These are phyloP conservation scores for Penicillium sp. DNA, from an alignment of 2,329 filamentous ascomycete genomes.

Conservation along the genomic window DNA sequence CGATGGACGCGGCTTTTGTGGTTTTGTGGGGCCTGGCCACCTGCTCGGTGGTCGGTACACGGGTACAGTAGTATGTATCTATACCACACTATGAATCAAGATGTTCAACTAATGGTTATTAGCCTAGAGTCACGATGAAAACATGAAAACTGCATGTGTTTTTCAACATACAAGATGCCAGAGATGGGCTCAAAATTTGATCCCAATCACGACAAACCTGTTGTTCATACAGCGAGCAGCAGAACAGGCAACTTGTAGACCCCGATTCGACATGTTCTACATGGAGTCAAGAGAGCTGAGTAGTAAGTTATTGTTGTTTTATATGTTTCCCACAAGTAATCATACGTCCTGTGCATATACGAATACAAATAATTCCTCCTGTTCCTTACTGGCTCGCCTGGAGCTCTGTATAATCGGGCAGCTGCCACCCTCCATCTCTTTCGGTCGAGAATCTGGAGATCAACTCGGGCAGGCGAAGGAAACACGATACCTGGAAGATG, in stretches of 20 bases:
- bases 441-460: constrained; percentile 19
- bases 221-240: background rate
- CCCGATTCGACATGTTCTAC: background rate
- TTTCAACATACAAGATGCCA: background rate
- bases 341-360: background rate
- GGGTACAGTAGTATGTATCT: too few species aligned
- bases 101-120: background rate
- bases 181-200: too few species aligned
- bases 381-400: background rate
- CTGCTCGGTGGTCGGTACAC: too few species aligned
- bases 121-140: background rate
- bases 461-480: constrained; percentile 21
- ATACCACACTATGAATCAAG: background rate
- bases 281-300: background rate
- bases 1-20: background rate
- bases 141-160: background rate
- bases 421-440: constrained; percentile 22
- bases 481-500: constrained; percentile 14
- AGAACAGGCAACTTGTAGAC: background rate
- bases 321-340: background rate
- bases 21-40: constrained; percentile 6
- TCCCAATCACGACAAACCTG: background rate
- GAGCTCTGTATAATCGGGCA: constrained; percentile 25
- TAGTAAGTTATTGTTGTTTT: background rate
- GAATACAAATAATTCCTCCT: background rate